These are phyloP conservation scores for Beauveria varroae DNA, from an alignment of 2,329 filamentous ascomycete species.

Conservation along the genomic window DNA sequence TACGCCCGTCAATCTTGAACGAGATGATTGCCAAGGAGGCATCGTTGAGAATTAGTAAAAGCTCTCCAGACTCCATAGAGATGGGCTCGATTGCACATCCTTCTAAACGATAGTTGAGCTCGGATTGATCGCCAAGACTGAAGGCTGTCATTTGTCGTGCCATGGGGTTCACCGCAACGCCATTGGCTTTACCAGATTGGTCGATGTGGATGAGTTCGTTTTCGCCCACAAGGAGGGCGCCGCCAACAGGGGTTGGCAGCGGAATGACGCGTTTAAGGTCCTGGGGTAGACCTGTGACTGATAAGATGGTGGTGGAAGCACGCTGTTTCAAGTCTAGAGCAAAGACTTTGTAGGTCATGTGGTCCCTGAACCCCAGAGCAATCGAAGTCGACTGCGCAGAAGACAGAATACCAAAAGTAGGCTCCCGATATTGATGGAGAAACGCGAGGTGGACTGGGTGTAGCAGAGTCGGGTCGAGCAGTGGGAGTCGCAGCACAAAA, in stretches of 20 bases:
- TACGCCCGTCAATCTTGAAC: constrained; percentile 84
- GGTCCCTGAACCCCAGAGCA: constrained; percentile 76
- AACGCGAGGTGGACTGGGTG: constrained; percentile 90
- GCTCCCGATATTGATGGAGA: constrained; percentile 92
- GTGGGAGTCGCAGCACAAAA: constrained; percentile 84
- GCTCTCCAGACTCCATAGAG: constrained; percentile 68
- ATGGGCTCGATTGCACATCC: constrained; percentile 71
- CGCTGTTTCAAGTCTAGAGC: constrained; percentile 89
- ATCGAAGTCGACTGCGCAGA: constrained; percentile 66
- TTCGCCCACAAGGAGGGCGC: constrained; percentile 74
- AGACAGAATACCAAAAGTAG: constrained; percentile 90
- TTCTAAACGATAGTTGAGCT: constrained; percentile 73
- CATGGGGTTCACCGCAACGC: constrained; percentile 87
- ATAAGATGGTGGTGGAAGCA: constrained; percentile 86
- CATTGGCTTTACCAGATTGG: constrained; percentile 88
- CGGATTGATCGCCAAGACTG: constrained; percentile 76
- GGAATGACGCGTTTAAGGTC: constrained; percentile 79
- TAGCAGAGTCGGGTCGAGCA: constrained; percentile 78
- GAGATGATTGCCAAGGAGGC: constrained; percentile 68
- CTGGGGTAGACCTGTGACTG: constrained; percentile 76
- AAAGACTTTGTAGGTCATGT: constrained; percentile 86
- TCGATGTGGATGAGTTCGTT: constrained; percentile 95
- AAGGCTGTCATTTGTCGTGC: constrained; percentile 77
- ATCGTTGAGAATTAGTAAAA: constrained; percentile 72
- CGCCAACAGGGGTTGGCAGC: constrained; percentile 78